phyloP scores from a whole-genome alignment of 2,329 filamentous ascomycete genomes.

The Epichloe typhina region DNA sequence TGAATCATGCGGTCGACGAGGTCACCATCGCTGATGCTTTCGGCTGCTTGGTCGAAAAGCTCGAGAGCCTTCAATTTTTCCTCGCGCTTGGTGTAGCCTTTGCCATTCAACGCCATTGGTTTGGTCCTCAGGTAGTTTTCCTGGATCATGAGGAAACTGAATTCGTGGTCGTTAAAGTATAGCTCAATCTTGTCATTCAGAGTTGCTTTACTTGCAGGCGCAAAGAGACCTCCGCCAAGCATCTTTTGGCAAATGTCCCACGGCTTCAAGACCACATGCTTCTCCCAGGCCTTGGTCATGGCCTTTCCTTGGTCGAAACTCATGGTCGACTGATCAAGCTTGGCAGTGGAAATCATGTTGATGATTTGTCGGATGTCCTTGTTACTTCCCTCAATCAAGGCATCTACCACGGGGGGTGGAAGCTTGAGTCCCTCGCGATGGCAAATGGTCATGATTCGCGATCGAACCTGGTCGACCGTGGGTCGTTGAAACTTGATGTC shows the following conservation, averaged over 20 bases:
- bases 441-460: constrained; percentile 88
- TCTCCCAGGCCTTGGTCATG: constrained; percentile 98
- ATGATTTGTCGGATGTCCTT: constrained; percentile 96
- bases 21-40: constrained; percentile 95
- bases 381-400: constrained; percentile 87
- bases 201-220: constrained; percentile 67
- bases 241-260: constrained; percentile 98
- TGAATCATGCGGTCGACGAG: constrained; percentile 97
- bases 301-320: constrained; percentile 75
- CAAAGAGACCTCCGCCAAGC: constrained; percentile 75
- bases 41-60: constrained; percentile 73
- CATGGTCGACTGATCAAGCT: constrained; percentile 70
- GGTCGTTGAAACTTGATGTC: constrained; percentile 83
- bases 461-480: constrained; percentile 80
- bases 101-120: constrained; percentile 49
- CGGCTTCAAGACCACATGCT: constrained; percentile 89
- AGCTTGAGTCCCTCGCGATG: constrained; percentile 84
- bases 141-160: constrained; percentile 94
- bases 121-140: constrained; percentile 89
- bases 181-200: constrained; percentile 97
- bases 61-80: constrained; percentile 73
- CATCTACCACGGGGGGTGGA: constrained; percentile 70
- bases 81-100: constrained; percentile 48
- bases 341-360: constrained; percentile 94
- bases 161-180: constrained; percentile 98